Evolutionary conservation across 2,329 filamentous ascomycete species (phyloP), one percentile per base, ranked within the genome.

Genomic region (Biscogniauxia sp.): DNA sequence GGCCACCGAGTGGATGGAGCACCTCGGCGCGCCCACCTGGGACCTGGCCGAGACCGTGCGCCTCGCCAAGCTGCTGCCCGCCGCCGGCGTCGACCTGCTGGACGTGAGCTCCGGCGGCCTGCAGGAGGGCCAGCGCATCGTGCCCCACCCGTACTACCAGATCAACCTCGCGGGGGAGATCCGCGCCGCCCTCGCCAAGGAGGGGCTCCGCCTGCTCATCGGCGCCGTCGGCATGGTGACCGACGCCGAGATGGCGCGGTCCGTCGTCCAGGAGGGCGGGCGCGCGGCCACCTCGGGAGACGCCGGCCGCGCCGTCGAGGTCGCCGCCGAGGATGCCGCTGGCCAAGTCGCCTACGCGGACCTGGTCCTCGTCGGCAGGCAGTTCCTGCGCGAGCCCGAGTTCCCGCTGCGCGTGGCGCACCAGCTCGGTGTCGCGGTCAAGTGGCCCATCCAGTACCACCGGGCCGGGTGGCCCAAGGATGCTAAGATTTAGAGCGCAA

Each of bases 381-480:
- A 90, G 70, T 95, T 95, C 75, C 81, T 96, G 77, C 86, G 92
- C 73, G 92, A 96, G 71, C 90, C 93, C 0, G 88, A 91, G 60
- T 87, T 93, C 72, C 89, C 92, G 8, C 86, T 92, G 76, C 82
- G 84, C 37, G 88, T 85, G 64, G 93, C 91, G 0, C 83, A 90
- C 62, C 84, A 92, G 65, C 78, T 96, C 32, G 87, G 85, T 9
- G 86, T 93, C 3, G 78, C 86, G 60, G 85, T 93, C 5, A 80
- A 88, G 68, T 89, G 88, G 84, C 85, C 92, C 0, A 86, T 86
- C 65, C 92, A 96, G 73, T 86, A 85, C 66, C 67, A 72, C 26
- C 73, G 78, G 9, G 78, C 76, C 1, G 66, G 64, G 9, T 76
- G 75, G 67, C 59, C 55, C 25, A 70, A 69, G 64, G 57, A 66